Evolutionary conservation across 257 asterid species (phyloP).

Genomic region (Misopates orontium): DNA sequence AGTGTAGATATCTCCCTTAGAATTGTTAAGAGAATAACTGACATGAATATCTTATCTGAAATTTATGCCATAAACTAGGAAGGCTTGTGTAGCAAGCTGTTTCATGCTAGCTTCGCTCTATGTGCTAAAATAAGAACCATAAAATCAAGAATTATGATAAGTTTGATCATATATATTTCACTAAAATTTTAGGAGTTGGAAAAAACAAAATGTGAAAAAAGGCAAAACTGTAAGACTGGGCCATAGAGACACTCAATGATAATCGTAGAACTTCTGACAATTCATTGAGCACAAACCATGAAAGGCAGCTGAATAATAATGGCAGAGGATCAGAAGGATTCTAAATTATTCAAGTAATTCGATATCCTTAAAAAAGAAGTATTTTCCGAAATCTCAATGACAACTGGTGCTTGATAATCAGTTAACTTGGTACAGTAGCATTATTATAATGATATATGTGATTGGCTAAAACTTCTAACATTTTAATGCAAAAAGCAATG

Average conservation of each 20-base stretch:
- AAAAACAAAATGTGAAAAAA: background rate
- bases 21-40: conserved; percentile 43
- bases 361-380: background rate
- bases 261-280: background rate
- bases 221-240: background rate
- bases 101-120: too few relatives aligned
- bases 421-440: background rate
- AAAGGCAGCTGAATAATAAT: background rate
- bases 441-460: background rate
- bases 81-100: too few relatives aligned
- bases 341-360: conserved; percentile 11
- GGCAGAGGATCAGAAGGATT: background rate
- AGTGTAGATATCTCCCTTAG: conserved; percentile 75
- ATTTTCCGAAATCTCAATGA: background rate
- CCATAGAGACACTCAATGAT: background rate
- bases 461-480: conserved; percentile 1
- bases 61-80: background rate
- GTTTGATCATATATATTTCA: background rate
- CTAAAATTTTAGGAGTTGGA: background rate
- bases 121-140: background rate
- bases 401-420: background rate
- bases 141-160: too few relatives aligned
- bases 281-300: conserved; percentile 2
- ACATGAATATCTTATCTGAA: background rate
- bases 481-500: background rate